These are phyloP conservation scores for Gymnopilus junonius DNA, from an alignment of 768 basidiomycete species.

Conservation along the genomic window DNA sequence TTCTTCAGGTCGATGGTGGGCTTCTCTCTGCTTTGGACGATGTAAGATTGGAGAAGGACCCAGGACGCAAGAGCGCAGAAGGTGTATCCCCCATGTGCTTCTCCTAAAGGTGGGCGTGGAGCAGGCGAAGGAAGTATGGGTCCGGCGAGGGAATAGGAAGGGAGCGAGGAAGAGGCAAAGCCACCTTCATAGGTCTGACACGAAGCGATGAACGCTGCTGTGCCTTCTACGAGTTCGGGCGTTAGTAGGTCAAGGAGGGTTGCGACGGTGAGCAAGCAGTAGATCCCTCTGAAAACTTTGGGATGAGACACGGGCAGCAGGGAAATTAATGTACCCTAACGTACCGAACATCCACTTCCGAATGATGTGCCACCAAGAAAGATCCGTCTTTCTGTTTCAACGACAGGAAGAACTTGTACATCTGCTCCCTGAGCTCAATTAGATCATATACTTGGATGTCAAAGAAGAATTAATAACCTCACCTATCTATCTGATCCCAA, in stretches of 20 bases:
- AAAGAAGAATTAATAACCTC: constrained; percentile 22
- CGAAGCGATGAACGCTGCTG: constrained; percentile 78
- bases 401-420: constrained; percentile 91
- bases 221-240: constrained; percentile 80
- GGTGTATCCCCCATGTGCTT: constrained; percentile 98
- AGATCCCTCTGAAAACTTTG: constrained; percentile 92
- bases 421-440: constrained; percentile 53
- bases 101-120: constrained; percentile 82
- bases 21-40: constrained; percentile 26
- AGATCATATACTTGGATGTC: neutral
- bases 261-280: constrained; percentile 87
- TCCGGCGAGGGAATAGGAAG: constrained; percentile 52
- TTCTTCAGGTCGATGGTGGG: constrained; percentile 59
- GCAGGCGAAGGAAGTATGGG: constrained; percentile 35
- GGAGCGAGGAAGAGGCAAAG: constrained; percentile 80
- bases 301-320: too few species aligned
- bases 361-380: constrained; percentile 85
- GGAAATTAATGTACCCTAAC: constrained; percentile 20
- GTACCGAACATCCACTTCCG: constrained; percentile 93
- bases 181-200: constrained; percentile 99
- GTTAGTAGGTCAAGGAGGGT: constrained; percentile 86
- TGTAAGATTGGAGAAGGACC: constrained; percentile 71
- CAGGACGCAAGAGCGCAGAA: constrained; percentile 91
- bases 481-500: constrained; percentile 90
- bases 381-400: constrained; percentile 94